These are phyloP conservation scores for Dactylonectria macrodidyma DNA, from an alignment of 2,329 filamentous ascomycete species.

Conservation along the genomic window DNA sequence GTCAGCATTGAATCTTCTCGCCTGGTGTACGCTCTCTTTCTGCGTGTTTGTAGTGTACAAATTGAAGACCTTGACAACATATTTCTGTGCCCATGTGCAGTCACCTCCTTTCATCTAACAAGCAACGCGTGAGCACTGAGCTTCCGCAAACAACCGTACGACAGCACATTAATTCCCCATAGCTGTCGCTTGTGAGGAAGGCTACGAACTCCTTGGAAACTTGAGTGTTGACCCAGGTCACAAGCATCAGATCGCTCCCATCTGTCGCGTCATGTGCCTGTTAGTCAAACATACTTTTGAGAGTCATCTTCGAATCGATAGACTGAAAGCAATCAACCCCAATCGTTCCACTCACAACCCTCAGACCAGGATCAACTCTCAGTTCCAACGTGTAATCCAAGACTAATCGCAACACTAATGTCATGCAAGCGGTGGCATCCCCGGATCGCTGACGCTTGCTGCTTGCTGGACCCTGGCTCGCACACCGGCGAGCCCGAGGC, in stretches of 20 bases:
- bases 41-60: not conserved
- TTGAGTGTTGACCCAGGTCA: not conserved
- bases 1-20: not conserved
- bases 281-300: not conserved
- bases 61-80: not conserved
- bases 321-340: not conserved
- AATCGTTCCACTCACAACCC: not conserved
- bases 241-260: not conserved
- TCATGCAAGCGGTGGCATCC: not conserved
- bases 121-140: no score
- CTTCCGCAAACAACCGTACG: no score
- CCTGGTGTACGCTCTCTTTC: not conserved
- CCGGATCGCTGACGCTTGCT: not conserved
- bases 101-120: no score
- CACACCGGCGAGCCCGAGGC: slow-evolving; percentile 21
- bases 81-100: no score
- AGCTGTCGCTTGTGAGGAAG: not conserved
- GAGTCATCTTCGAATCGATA: not conserved
- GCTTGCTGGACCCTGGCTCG: not conserved
- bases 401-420: not conserved
- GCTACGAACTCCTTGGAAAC: not conserved
- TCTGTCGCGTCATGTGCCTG: not conserved
- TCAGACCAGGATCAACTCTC: not conserved
- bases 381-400: not conserved
- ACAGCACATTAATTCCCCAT: not conserved